Evolutionary conservation across 2,329 filamentous ascomycete species (phyloP).

Genomic region (Venturia effusa): DNA sequence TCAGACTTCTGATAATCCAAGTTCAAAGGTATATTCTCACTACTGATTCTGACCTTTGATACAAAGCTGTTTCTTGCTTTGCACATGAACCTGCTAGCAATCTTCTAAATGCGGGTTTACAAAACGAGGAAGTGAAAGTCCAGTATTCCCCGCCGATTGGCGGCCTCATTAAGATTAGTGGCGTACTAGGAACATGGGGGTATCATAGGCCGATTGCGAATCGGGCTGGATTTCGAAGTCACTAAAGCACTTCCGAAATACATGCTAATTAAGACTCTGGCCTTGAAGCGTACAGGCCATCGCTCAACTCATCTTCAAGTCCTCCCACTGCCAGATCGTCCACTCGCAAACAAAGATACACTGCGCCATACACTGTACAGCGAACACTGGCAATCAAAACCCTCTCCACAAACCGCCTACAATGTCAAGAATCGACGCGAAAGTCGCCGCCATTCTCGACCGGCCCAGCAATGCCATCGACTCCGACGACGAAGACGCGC

Average conservation of each 20-base stretch:
- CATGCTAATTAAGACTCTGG: no score
- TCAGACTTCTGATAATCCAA: no score
- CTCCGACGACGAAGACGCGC: conserved; percentile 48
- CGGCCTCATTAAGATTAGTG: not conserved
- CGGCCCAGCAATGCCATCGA: conserved; percentile 27
- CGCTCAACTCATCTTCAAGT: not conserved
- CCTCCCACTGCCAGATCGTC: not conserved
- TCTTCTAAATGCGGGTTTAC: no score
- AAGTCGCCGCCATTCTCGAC: conserved; percentile 41
- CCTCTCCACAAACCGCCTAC: not conserved
- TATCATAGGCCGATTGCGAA: no score
- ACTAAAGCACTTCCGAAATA: no score
- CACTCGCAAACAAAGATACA: not conserved
- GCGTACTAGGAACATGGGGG: not conserved
- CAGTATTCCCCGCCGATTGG: not conserved
- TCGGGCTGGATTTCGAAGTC: no score
- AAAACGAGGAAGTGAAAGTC: not conserved
- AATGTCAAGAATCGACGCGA: conserved; percentile 32
- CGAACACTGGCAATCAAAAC: not conserved
- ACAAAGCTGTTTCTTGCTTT: no score
- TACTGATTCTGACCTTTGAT: no score
- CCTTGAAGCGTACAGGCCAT: no score
- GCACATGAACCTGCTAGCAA: no score
- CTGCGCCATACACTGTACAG: not conserved
- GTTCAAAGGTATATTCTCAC: no score